Conservation (phyloP, 805 yeast species). For the Soucietia sequanensis region DNA sequence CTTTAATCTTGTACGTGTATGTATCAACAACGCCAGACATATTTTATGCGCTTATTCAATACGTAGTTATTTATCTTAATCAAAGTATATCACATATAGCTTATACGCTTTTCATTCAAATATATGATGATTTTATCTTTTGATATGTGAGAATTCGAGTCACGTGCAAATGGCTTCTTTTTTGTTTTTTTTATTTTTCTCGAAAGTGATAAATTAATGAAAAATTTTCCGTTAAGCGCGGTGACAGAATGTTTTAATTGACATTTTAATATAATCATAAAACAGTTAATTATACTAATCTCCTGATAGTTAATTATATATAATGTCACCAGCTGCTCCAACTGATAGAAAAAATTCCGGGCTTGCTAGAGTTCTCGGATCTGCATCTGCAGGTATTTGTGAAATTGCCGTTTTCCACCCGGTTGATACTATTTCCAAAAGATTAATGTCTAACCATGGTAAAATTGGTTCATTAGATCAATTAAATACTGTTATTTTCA, state of each 20-base stretch:
- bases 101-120: no score
- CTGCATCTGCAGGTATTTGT: slow-evolving; percentile 97
- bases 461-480: slow-evolving; percentile 61
- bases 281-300: no score
- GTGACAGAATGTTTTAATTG: no score
- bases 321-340: slow-evolving; percentile 34
- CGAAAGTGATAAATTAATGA: no score
- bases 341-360: slow-evolving; percentile 86
- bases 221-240: slow-evolving; percentile 3
- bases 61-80: no score
- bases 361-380: slow-evolving; percentile 86
- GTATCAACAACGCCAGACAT: slow-evolving; percentile 39
- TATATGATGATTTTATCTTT: no score
- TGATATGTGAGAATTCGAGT: no score
- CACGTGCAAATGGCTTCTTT: not conserved
- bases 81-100: no score
- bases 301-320: no score
- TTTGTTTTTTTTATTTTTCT: no score
- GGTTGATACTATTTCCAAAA: slow-evolving; percentile 95
- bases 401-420: slow-evolving; percentile 98
- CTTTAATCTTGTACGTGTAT: slow-evolving; percentile 67
- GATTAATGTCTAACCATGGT: slow-evolving; percentile 83
- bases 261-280: no score
- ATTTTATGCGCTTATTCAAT: not conserved
- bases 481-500: slow-evolving; percentile 84